Evolutionary conservation across 495 filamentous ascomycete species (phyloP).

Genomic region (Penicillium daleae): DNA sequence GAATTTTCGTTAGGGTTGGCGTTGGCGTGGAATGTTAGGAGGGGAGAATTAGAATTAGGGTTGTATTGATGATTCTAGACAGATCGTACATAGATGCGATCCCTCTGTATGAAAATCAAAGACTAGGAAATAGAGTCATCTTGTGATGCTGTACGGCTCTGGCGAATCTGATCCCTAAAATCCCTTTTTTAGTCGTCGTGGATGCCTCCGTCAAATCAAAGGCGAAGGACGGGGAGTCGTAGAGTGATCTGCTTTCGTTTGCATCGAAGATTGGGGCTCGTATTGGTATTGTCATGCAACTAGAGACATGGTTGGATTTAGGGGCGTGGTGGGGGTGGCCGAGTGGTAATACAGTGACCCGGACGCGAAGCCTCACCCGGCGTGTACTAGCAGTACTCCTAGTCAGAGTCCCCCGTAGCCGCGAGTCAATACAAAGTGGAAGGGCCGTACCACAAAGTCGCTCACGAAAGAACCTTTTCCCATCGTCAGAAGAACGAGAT

Average conservation of each 20-base stretch:
- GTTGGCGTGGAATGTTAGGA: neutral
- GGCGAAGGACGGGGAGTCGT: neutral
- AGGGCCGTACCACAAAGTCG: slow-evolving; percentile 12
- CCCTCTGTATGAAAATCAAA: too few relatives aligned
- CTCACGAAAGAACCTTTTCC: slow-evolving; percentile 15
- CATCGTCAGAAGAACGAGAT: slow-evolving; percentile 25
- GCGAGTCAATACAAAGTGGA: slow-evolving; percentile 11
- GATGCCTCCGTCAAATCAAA: neutral
- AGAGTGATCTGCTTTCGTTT: slow-evolving; percentile 7
- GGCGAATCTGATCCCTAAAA: neutral
- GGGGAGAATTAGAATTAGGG: neutral
- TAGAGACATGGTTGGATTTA: neutral
- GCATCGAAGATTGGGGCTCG: neutral
- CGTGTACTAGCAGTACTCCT: neutral
- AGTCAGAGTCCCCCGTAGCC: neutral
- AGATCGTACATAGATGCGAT: too few relatives aligned
- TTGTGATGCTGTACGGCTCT: neutral
- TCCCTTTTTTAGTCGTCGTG: neutral
- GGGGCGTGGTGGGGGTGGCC: too few relatives aligned
- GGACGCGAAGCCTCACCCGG: slow-evolving; percentile 3
- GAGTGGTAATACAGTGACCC: neutral
- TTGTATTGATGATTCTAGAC: neutral
- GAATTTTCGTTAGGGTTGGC: slow-evolving; percentile 3
- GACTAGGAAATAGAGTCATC: too few relatives aligned
- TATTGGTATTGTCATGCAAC: slow-evolving; percentile 4